Evolutionary conservation across 2,329 filamentous ascomycete species (phyloP), one percentile per base, ranked within the genome.

Genomic region (Phaeophleospora eucalypticola): DNA sequence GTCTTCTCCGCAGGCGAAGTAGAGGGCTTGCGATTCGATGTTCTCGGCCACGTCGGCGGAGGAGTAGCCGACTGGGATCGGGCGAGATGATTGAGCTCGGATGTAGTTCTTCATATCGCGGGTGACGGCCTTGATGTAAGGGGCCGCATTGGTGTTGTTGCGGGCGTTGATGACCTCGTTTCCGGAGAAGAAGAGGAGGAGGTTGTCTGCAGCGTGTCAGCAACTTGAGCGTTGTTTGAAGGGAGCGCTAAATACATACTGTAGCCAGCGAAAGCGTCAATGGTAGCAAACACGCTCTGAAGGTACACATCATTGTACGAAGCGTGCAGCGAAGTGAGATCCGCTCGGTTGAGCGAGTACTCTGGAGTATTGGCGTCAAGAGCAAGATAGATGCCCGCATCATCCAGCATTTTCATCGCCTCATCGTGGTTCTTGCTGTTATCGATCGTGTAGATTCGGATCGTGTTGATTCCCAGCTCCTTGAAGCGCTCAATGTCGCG

Each of bases 361-460:
- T 81, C 75, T 57, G 88, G 87, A 14, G 79, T 93, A 80, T 95
- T 95, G 75, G 91, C 86, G 62, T 95, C 89, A 45, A 95, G 77
- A 33, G 93, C 87, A 43, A 95, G 80, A 75, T 95, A 95, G 75
- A 95, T 95, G 60, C 87, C 87, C 50, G 88, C 89, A 58, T 87
- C 86, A 42, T 82, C 83, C 51, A 95, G 78, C 41, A 80, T 75
- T 49, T 77, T 72, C 89, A 96, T 96, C 74, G 89, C 95, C 53
- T 82, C 79, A 59, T 89, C 83, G 71, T 96, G 90, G 68, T 84
- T 71, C 59, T 76, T 71, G 45, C 82, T 83, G 78, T 95, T 95
- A 75, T 96, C 90, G 59, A 93, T 83, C n/a, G 86, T 88, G 78
- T 95, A 95, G 54, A 95, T 86, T 68, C 89, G 88, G 65, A 95